A percentile compares a stretch with the other conserved stretches of the same genome.
Conservation (phyloP, 2,329 filamentous ascomycete species). For the Aureobasidium sp. region DNA sequence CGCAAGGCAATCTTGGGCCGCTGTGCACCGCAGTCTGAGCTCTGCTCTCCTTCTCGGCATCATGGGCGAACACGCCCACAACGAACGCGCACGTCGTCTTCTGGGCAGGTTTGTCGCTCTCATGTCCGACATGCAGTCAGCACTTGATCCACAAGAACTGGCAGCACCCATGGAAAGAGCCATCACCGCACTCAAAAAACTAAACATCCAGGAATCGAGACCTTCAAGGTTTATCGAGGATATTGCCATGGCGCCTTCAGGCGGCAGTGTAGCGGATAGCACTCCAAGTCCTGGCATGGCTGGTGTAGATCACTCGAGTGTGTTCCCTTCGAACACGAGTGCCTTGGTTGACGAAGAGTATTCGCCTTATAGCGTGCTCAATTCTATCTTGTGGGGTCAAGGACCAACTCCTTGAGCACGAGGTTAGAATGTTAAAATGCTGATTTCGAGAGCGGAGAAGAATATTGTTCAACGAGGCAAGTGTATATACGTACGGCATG, state of each 20-base stretch:
- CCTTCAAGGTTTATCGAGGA: conserved; percentile 20
- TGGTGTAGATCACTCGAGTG: conserved; percentile 6
- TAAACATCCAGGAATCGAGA: conserved; percentile 30
- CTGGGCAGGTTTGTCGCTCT: conserved; percentile 42
- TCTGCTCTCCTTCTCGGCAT: conserved; percentile 40
- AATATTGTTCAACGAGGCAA: background rate
- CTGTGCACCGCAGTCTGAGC: conserved; percentile 38
- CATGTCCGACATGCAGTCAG: conserved; percentile 41
- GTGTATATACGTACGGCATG: background rate
- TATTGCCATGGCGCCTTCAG: conserved; percentile 17
- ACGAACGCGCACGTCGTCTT: conserved; percentile 39
- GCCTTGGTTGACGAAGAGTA: conserved; percentile 34
- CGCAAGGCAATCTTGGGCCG: conserved; percentile 38
- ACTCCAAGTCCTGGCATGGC: conserved; percentile 15
- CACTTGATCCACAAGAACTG: conserved; percentile 41
- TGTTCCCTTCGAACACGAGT: conserved; percentile 10
- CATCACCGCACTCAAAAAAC: conserved; percentile 38
- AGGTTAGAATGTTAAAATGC: too few relatives aligned
- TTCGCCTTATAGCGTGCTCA: conserved; percentile 43
- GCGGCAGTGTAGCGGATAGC: background rate
- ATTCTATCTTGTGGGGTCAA: conserved; percentile 41
- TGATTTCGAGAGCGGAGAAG: background rate
- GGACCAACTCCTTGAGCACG: background rate
- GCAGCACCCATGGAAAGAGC: conserved; percentile 43
- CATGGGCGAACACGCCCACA: conserved; percentile 38